Evolutionary conservation across 305 asterid species (phyloP).

Genomic region (Fraxinus xanthoxyloides): DNA sequence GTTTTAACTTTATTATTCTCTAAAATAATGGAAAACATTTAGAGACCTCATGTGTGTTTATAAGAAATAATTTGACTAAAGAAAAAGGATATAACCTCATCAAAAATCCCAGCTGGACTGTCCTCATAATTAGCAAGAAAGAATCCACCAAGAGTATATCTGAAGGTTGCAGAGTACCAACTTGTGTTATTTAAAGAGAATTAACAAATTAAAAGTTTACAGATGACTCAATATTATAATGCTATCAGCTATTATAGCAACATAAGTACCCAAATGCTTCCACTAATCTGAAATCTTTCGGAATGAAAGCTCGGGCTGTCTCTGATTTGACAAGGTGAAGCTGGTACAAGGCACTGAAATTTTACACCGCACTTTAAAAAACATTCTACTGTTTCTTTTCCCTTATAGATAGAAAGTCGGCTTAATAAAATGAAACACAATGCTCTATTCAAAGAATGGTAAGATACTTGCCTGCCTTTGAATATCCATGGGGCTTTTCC

Average conservation of each 20-base stretch:
- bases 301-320: conserved; percentile 88
- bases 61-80: conserved; percentile 13
- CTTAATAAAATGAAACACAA: not conserved
- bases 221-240: conserved; percentile 6
- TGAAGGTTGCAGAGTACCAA: conserved; percentile 41
- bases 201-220: conserved; percentile 6
- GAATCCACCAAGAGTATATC: conserved; percentile 94
- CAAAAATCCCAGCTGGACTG: conserved; percentile 87
- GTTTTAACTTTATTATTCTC: conserved; percentile 21
- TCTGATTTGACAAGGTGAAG: conserved; percentile 94
- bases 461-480: conserved; percentile 80
- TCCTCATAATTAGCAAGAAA: conserved; percentile 95
- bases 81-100: conserved; percentile 55
- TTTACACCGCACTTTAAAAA: conserved; percentile 14
- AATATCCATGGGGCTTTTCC: conserved; percentile 93
- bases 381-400: not conserved
- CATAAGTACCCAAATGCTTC: conserved; percentile 84
- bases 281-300: conserved; percentile 83
- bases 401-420: not conserved
- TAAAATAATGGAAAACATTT: conserved; percentile 19
- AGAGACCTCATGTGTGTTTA: conserved; percentile 25
- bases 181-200: conserved; percentile 21
- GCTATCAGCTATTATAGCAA: conserved; percentile 6
- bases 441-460: not conserved
- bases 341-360: conserved; percentile 89